Conservation (phyloP, 164 flowering plant genomes). For the Aristolochia fimbriata region DNA sequence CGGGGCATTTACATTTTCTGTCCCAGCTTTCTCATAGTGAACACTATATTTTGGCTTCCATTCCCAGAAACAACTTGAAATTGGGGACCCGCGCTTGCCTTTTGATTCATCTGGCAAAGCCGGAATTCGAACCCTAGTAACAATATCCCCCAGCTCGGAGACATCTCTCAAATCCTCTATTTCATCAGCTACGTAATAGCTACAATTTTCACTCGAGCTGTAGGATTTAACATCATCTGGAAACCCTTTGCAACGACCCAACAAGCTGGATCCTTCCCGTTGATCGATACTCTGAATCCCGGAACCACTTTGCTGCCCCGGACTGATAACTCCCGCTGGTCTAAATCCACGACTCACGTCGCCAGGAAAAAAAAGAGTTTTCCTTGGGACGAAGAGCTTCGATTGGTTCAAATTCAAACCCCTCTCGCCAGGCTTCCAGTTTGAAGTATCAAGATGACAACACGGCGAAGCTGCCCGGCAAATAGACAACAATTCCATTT, state of each 20-base stretch:
- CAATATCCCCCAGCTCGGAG: conserved; percentile 22
- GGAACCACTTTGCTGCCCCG: not conserved
- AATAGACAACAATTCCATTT: conserved; percentile 40
- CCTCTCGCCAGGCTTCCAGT: conserved; percentile 16
- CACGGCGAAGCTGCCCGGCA: conserved; percentile 15
- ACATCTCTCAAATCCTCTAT: conserved; percentile 23
- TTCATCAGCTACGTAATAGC: conserved; percentile 41
- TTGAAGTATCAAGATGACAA: conserved; percentile 14
- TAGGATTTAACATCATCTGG: conserved; percentile 11
- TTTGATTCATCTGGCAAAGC: conserved; percentile 62
- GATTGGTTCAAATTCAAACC: conserved; percentile 14
- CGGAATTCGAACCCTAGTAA: conserved; percentile 54
- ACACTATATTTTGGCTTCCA: conserved; percentile 83
- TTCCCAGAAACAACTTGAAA: conserved; percentile 71
- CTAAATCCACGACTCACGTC: conserved; percentile 10
- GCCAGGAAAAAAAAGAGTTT: conserved; percentile 8
- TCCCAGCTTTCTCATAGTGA: conserved; percentile 73
- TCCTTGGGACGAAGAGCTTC: conserved; percentile 18
- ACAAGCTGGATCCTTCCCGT: conserved; percentile 11
- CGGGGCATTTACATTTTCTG: conserved; percentile 60
- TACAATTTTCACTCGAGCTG: conserved; percentile 21
- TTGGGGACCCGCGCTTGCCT: conserved; percentile 45
- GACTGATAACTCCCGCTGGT: conserved; percentile 5
- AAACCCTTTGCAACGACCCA: conserved; percentile 11
- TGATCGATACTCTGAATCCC: conserved; percentile 5